Conservation (phyloP, 129 eudicot species). For the Arctium lappa region DNA sequence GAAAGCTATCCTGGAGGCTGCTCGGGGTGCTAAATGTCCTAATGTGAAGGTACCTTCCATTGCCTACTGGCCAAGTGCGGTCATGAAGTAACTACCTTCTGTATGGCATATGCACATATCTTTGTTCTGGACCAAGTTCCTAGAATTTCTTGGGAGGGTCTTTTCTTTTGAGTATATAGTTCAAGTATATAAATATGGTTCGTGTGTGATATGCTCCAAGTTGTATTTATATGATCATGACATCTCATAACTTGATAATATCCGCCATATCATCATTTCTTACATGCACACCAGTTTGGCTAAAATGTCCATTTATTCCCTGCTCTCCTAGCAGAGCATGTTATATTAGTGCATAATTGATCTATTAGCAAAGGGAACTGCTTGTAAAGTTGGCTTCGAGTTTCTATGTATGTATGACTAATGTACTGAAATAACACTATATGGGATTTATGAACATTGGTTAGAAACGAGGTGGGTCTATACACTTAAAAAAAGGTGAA, state of each 20-base stretch:
- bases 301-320: neutral
- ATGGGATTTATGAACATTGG: too few species aligned
- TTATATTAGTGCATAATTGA: neutral
- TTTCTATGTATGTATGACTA: neutral
- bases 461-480: too few species aligned
- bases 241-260: too few species aligned
- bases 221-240: neutral
- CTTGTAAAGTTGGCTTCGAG: neutral
- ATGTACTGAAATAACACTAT: neutral
- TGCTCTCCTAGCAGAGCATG: neutral
- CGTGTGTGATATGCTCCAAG: neutral
- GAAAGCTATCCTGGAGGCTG: conserved; percentile 93
- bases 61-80: neutral
- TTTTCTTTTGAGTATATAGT: neutral
- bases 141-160: neutral
- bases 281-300: too few species aligned
- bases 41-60: conserved; percentile 45
- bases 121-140: neutral
- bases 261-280: too few species aligned
- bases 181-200: neutral
- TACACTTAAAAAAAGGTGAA: too few species aligned
- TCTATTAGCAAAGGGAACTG: neutral
- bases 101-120: neutral
- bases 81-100: neutral
- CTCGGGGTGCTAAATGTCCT: conserved; percentile 56